A percentile compares a stretch with the other conserved stretches of the same genome.
Evolutionary conservation across 495 filamentous ascomycete species (phyloP).

Genomic region (Elasticomyces elasticus): DNA sequence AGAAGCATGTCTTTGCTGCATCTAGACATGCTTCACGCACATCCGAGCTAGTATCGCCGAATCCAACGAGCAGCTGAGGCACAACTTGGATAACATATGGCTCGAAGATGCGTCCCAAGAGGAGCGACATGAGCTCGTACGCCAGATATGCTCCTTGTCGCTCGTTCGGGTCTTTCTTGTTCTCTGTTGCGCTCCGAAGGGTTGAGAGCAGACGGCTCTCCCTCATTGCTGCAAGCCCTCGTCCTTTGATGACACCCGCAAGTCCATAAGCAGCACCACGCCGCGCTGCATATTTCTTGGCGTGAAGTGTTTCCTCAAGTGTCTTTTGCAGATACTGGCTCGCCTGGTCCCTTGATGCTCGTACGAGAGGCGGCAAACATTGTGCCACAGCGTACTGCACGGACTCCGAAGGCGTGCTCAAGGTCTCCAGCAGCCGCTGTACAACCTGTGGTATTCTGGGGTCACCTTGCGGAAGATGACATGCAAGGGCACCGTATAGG

Average conservation of each 20-base stretch:
- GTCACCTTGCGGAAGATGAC: conserved; percentile 77
- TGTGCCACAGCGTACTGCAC: conserved; percentile 94
- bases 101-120: conserved; percentile 82
- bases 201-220: conserved; percentile 79
- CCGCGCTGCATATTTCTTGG: conserved; percentile 80
- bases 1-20: conserved; percentile 87
- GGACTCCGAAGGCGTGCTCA: conserved; percentile 91
- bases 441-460: conserved; percentile 75
- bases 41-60: conserved; percentile 78
- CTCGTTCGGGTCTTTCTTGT: conserved; percentile 82
- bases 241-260: conserved; percentile 77
- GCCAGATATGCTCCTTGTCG: conserved; percentile 83
- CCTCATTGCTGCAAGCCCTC: conserved; percentile 68
- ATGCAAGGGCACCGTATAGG: conserved; percentile 84
- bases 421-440: conserved; percentile 67
- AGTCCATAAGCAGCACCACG: conserved; percentile 92
- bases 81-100: conserved; percentile 94
- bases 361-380: conserved; percentile 82
- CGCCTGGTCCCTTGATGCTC: conserved; percentile 63
- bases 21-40: conserved; percentile 89
- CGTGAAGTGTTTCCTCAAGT: conserved; percentile 65
- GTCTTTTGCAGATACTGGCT: conserved; percentile 71
- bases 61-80: conserved; percentile 76
- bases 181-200: conserved; percentile 68
- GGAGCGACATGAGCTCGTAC: conserved; percentile 75